Evolutionary conservation across 1,284 basidiomycete genomes (phyloP).

Genomic region (Mycena citricolor): DNA sequence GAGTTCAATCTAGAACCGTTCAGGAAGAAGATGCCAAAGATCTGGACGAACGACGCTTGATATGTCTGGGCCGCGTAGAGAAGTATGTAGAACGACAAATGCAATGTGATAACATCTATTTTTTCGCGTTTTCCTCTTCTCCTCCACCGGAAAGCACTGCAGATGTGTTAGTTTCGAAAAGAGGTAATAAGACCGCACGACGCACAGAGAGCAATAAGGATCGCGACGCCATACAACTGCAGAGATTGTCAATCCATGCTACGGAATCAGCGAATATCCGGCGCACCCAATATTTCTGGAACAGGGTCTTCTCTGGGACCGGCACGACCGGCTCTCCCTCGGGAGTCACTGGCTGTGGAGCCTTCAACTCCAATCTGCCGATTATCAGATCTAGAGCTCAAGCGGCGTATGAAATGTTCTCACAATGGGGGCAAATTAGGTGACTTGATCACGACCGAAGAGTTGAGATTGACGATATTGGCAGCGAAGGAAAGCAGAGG

Average conservation of each 20-base stretch:
- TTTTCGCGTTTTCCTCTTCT: slow-evolving; percentile 29
- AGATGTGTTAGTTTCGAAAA: slow-evolving; percentile 8
- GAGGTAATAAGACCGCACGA: too few relatives aligned
- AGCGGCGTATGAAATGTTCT: slow-evolving; percentile 27
- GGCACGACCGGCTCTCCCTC: slow-evolving; percentile 65
- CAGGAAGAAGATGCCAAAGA: slow-evolving; percentile 66
- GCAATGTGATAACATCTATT: slow-evolving; percentile 15
- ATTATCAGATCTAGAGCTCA: slow-evolving; percentile 7
- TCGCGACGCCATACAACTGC: slow-evolving; percentile 62
- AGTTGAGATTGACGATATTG: slow-evolving; percentile 43
- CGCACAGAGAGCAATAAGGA: slow-evolving; percentile 61
- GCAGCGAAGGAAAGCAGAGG: slow-evolving; percentile 33
- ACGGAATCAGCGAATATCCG: background rate
- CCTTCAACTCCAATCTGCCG: slow-evolving; percentile 60
- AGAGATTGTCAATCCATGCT: slow-evolving; percentile 2
- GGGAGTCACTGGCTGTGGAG: slow-evolving; percentile 64
- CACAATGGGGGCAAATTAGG: slow-evolving; percentile 59
- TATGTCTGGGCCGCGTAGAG: slow-evolving; percentile 1
- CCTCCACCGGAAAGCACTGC: slow-evolving; percentile 29
- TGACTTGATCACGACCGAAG: slow-evolving; percentile 49
- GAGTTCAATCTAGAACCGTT: slow-evolving; percentile 95
- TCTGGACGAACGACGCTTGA: slow-evolving; percentile 51
- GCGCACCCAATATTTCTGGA: slow-evolving; percentile 81
- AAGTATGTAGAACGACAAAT: slow-evolving; percentile 20
- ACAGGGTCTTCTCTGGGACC: slow-evolving; percentile 70